These are phyloP conservation scores for Blastobotrys robertii DNA, from an alignment of 805 yeast species.

Conservation along the genomic window DNA sequence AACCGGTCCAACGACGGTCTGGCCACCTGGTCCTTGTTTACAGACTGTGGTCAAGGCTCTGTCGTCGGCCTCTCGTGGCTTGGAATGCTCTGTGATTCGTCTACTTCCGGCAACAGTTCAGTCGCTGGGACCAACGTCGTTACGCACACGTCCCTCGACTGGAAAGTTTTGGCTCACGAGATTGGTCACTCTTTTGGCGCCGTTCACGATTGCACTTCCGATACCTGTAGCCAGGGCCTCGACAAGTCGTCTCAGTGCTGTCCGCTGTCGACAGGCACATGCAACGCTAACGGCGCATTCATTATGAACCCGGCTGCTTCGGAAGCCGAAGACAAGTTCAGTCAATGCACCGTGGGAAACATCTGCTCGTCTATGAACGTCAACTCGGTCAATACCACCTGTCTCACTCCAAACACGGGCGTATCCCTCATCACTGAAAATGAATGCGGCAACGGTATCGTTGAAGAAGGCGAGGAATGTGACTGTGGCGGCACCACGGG, in stretches of 20 bases:
- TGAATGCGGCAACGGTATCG: constrained; percentile 31
- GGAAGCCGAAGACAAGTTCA: constrained; percentile 22
- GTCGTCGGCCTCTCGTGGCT: constrained; percentile 32
- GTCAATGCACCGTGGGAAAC: constrained; percentile 28
- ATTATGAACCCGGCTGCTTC: constrained; percentile 31
- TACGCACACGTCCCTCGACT: constrained; percentile 24
- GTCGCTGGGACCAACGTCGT: constrained; percentile 28
- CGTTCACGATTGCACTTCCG: constrained; percentile 31
- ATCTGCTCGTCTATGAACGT: constrained; percentile 25
- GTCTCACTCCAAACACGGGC: constrained; percentile 23
- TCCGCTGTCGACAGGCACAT: constrained; percentile 22
- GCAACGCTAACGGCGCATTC: constrained; percentile 27
- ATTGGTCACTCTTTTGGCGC: constrained; percentile 33
- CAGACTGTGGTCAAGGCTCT: constrained; percentile 25
- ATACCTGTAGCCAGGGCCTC: constrained; percentile 24
- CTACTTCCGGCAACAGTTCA: constrained; percentile 10
- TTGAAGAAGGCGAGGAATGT: constrained; percentile 32
- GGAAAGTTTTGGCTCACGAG: constrained; percentile 32
- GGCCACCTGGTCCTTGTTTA: constrained; percentile 29
- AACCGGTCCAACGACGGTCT: constrained; percentile 21
- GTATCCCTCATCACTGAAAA: constrained; percentile 23
- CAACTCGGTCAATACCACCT: constrained; percentile 22
- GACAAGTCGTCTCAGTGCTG: constrained; percentile 26
- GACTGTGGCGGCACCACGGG: constrained; percentile 31
- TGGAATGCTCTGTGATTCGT: constrained; percentile 25